Evolutionary conservation across 2,329 filamentous ascomycete species (phyloP).

Genomic region (Pseudogymnoascus verrucosus): DNA sequence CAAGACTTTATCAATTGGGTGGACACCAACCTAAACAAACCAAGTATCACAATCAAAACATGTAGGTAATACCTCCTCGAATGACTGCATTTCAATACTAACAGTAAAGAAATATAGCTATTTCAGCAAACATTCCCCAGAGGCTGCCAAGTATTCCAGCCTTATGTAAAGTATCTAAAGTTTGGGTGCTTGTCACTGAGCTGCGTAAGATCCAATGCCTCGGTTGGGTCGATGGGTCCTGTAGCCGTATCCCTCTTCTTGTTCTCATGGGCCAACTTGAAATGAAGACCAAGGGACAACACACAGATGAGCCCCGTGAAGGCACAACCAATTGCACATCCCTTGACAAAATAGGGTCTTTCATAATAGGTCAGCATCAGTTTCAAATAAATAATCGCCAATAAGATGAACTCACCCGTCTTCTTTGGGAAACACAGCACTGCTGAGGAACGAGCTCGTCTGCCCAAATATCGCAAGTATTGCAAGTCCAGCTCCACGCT

Average conservation of each 20-base stretch:
- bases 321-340: constrained; percentile 14
- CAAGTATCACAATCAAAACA: neutral
- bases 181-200: constrained; percentile 36
- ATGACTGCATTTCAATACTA: neutral
- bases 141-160: neutral
- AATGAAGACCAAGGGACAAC: constrained; percentile 13
- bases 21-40: neutral
- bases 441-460: constrained; percentile 26
- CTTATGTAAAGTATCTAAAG: constrained; percentile 40
- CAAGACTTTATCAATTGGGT: neutral
- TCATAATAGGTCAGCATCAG: constrained; percentile 29
- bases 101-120: neutral
- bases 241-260: constrained; percentile 3
- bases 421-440: constrained; percentile 19
- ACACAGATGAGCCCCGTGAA: constrained; percentile 9
- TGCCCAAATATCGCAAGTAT: constrained; percentile 25
- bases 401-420: constrained; percentile 16
- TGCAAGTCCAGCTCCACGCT: constrained; percentile 23
- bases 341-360: constrained; percentile 29
- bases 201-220: constrained; percentile 10
- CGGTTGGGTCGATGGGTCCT: constrained; percentile 1
- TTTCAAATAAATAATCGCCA: constrained; percentile 11
- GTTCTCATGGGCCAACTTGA: constrained; percentile 11
- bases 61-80: neutral
- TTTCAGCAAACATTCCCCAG: neutral